Conservation (phyloP, 306 rosid species). For the Rosa lucieae region DNA sequence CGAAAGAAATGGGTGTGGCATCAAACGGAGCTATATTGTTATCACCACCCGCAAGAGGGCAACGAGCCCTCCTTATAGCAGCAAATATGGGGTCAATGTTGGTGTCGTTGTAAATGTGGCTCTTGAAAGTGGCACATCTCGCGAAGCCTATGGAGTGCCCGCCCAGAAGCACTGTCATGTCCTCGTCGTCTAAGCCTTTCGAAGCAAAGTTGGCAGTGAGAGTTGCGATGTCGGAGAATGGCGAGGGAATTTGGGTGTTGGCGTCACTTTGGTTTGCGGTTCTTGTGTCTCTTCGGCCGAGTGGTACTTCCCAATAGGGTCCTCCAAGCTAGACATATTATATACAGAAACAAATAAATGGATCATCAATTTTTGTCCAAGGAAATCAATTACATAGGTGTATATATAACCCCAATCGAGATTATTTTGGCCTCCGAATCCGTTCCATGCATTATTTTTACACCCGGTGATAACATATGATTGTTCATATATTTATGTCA, state of each 20-base stretch:
- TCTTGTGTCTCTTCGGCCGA: constrained; percentile 70
- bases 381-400: no score
- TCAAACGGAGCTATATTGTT: background rate
- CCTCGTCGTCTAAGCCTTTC: constrained; percentile 42
- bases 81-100: background rate
- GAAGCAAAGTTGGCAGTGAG: constrained; percentile 40
- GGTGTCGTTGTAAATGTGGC: constrained; percentile 33
- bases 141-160: constrained; percentile 65
- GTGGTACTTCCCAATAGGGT: constrained; percentile 55
- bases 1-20: background rate
- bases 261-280: constrained; percentile 65
- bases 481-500: no score
- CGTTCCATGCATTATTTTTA: no score
- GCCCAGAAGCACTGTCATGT: constrained; percentile 66
- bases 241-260: constrained; percentile 55
- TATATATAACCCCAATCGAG: no score
- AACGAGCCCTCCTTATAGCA: background rate
- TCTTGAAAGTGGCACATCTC: constrained; percentile 48
- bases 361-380: no score
- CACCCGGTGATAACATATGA: no score
- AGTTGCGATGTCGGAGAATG: constrained; percentile 39
- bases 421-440: no score
- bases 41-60: background rate
- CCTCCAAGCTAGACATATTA: constrained; percentile 57
- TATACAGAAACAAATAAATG: no score